A percentile compares a stretch with the other conserved stretches of the same genome.
Evolutionary conservation across 169 alveolate genomes (phyloP).

Genomic region (Amoebophrya sp.): DNA sequence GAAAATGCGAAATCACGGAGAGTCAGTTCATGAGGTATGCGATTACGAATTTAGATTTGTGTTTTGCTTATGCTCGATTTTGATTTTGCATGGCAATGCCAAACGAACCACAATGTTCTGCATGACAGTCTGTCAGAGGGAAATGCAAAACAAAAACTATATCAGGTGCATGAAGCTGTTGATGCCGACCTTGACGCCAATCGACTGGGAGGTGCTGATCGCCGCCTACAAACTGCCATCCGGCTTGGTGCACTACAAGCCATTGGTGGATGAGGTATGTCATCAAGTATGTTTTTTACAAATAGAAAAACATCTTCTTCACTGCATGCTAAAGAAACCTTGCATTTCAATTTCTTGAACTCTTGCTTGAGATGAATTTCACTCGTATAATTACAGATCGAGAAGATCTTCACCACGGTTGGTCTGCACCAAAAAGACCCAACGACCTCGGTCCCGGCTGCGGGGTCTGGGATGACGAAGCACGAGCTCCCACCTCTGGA

Average conservation of each 20-base stretch:
- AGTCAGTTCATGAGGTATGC: no score
- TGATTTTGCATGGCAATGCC: no score
- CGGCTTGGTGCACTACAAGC: background rate
- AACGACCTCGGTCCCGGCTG: background rate
- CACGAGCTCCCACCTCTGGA: background rate
- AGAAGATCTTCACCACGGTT: background rate
- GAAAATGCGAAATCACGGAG: background rate
- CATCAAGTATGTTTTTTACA: no score
- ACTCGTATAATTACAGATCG: background rate
- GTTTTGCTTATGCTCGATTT: no score
- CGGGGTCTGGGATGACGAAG: conserved; percentile 1
- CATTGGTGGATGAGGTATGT: background rate
- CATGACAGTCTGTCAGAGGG: no score
- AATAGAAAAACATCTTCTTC: no score
- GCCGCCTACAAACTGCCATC: background rate
- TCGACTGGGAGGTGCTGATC: conserved; percentile 6
- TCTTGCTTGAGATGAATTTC: no score
- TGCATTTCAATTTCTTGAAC: no score
- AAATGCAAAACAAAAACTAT: background rate
- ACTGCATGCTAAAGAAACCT: no score
- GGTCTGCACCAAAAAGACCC: background rate
- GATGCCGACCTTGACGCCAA: background rate
- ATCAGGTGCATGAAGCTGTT: background rate
- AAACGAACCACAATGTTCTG: no score
- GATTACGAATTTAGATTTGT: no score